Evolutionary conservation across 139 green algal species (phyloP), one percentile per base, ranked within the genome.

Genomic region (Zygnema circumcarinatum): DNA sequence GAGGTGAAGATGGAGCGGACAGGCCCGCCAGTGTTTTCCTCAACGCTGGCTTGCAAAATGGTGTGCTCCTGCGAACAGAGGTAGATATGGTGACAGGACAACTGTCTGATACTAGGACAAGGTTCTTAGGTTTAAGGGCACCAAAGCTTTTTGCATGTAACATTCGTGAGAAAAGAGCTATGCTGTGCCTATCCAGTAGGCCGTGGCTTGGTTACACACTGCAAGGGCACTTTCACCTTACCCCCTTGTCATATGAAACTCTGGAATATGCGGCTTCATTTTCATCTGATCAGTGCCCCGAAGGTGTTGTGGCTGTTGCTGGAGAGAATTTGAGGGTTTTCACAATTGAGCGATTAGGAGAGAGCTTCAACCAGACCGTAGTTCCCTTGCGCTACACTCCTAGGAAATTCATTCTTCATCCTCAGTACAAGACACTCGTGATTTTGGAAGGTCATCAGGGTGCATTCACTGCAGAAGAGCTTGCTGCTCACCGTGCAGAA

Each of bases 181-280:
- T 99, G 96, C 91, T 99, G 81, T 97, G 97, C 38, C 94, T 99
- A 2, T 97, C 94, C 67, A 94, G 79, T 38, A 91, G 96, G 32
- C 95, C 97, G 2, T 99, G 97, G 97, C 93, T 99, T 52, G 97
- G 96, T 1, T 98, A 98, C 93, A 93, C 81, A 31, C 92, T 96
- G 90, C 92, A 96, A 91, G 97, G 97, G 21, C 90, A 95, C 54
- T 98, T 97, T 92, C 94, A 92, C 76, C 92, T 99, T 67, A 92
- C 93, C 38, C 97, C 97, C 22, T 92, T 98, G 20, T 97, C 94
- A 32, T 98, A 98, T 76, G 96, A 98, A 56, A 83, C 87, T 2
- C 76, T 94, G n/a, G 88, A 94, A 35, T 80, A 93, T 53, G 87
- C 92, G 3, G 79, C 78, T 25, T 20, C 78, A 1, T 99, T 99